Base-by-base conservation (phyloP, 371 early-diverging fungal species). In the Mucor saturninus region DNA sequence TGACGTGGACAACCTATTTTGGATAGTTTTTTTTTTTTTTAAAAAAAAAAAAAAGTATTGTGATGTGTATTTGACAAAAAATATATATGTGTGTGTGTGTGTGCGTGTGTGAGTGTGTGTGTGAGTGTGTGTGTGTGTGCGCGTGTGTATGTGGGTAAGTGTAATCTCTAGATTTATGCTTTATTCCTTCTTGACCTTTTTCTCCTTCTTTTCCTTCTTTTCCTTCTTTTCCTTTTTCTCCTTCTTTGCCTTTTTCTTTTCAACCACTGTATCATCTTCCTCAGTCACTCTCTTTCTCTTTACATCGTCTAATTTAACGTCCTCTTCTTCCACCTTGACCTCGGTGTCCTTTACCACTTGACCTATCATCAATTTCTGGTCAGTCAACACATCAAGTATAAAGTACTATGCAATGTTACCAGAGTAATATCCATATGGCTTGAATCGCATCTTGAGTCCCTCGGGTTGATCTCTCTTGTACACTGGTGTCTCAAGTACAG, bases 401-500 rank as follows among this genome's bases (percentile, higher is more conserved):
- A 21, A 21, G 21, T 21, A 21, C 1, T 21, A 21, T 21, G 21
- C 29, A 45, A 28, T 4, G 40, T 52, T 37, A 64, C 72, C 64
- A 30, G 76, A 75, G 57, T 74, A 74, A 52, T 75, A 82, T 26
- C 82, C 82, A 58, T 72, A 74, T 26, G 79, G 79, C 58, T 69
- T 75, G 45, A 76, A 79, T 35, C 79, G 67, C 82, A 81, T 77
- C 26, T 79, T 51, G 11, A 82, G 64, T 10, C 79, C 79, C 59
- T 75, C 71, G 21, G 82, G 82, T 43, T 81, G 82, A 57, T 66
- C 69, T 66, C 82, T 65, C 32, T 74, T 78, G 28, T 69, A 63
- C 28, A 74, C 54, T 15, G 82, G 77, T 64, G 46, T 65, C 30
- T 71, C 68, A 0, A 67, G 69, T 38, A 82, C 75, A 28, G 72